A percentile compares a stretch with the other conserved stretches of the same genome.
These are phyloP conservation scores for Dendrothele bispora DNA, from an alignment of 768 basidiomycete genomes.

Conservation along the genomic window DNA sequence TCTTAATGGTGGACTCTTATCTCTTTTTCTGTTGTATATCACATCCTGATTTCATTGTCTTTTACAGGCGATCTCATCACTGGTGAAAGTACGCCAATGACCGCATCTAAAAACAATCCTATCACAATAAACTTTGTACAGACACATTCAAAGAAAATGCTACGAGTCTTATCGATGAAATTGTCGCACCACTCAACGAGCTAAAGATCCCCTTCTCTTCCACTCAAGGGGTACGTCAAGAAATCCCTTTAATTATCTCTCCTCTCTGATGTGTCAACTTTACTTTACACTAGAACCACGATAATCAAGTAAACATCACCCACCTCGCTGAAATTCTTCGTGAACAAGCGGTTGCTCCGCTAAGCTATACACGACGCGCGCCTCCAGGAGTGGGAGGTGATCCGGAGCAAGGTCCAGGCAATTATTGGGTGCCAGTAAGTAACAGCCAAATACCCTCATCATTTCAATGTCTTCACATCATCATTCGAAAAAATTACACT, in stretches of 20 bases:
- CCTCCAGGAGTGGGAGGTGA: constrained; percentile 66
- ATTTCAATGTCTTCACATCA: too few species aligned
- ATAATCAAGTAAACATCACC: constrained; percentile 72
- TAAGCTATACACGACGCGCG: constrained; percentile 63
- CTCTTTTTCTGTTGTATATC: too few species aligned
- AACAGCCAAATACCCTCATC: constrained; percentile 4
- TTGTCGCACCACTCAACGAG: constrained; percentile 59
- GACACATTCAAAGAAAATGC: constrained; percentile 70
- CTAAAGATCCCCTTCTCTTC: constrained; percentile 65
- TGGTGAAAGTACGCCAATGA: constrained; percentile 52
- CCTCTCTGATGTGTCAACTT: background rate
- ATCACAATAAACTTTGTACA: constrained; percentile 18
- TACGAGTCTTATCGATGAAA: constrained; percentile 62
- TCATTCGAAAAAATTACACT: too few species aligned
- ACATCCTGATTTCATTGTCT: too few species aligned
- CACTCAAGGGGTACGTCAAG: constrained; percentile 60
- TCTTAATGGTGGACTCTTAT: constrained; percentile 69
- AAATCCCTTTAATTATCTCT: too few species aligned
- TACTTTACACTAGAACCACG: constrained; percentile 55
- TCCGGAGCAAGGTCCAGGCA: constrained; percentile 61
- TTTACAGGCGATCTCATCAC: constrained; percentile 78
- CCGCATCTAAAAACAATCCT: background rate
- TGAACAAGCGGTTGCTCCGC: constrained; percentile 53
- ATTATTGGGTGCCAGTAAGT: constrained; percentile 76
- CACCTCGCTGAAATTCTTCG: constrained; percentile 66